These are phyloP conservation scores for Kodamaea leandrae DNA, from an alignment of 805 yeast species.

Conservation along the genomic window DNA sequence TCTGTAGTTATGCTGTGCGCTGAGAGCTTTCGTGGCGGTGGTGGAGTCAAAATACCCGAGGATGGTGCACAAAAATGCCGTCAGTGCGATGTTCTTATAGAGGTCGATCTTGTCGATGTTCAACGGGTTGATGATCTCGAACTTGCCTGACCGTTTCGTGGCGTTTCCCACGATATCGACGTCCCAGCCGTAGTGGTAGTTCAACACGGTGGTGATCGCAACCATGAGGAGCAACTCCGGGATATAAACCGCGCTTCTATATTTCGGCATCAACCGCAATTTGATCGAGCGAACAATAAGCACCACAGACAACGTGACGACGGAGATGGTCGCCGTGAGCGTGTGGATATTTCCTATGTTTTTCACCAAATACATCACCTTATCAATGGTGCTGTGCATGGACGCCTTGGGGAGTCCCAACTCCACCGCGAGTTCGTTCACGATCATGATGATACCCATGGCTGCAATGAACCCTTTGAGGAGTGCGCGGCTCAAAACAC, in stretches of 20 bases:
- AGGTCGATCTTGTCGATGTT: slow-evolving; percentile 17
- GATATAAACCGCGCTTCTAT: slow-evolving; percentile 23
- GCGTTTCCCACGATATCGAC: slow-evolving; percentile 32
- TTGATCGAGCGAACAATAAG: slow-evolving; percentile 21
- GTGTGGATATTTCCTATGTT: slow-evolving; percentile 14
- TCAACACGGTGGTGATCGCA: slow-evolving; percentile 25
- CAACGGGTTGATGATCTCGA: slow-evolving; percentile 24
- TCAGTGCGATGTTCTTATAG: slow-evolving; percentile 24
- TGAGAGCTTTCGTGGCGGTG: slow-evolving; percentile 33
- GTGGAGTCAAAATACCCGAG: slow-evolving; percentile 36
- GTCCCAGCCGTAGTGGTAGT: slow-evolving; percentile 25
- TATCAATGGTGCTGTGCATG: slow-evolving; percentile 19
- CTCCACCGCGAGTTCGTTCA: slow-evolving; percentile 51
- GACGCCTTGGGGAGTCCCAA: slow-evolving; percentile 27
- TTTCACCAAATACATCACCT: slow-evolving; percentile 15
- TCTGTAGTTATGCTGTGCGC: slow-evolving; percentile 30
- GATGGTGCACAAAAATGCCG: slow-evolving; percentile 32
- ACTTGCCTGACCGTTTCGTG: slow-evolving; percentile 7
- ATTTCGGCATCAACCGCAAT: slow-evolving; percentile 15
- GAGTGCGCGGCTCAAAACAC: slow-evolving; percentile 71
- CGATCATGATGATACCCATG: slow-evolving; percentile 79
- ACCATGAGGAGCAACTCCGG: slow-evolving; percentile 36
- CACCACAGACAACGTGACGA: slow-evolving; percentile 22
- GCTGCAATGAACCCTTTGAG: slow-evolving; percentile 83
- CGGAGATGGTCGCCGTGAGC: slow-evolving; percentile 19